These are phyloP conservation scores for Blastomyces silverae DNA, from an alignment of 2,329 filamentous ascomycete species.

Conservation along the genomic window DNA sequence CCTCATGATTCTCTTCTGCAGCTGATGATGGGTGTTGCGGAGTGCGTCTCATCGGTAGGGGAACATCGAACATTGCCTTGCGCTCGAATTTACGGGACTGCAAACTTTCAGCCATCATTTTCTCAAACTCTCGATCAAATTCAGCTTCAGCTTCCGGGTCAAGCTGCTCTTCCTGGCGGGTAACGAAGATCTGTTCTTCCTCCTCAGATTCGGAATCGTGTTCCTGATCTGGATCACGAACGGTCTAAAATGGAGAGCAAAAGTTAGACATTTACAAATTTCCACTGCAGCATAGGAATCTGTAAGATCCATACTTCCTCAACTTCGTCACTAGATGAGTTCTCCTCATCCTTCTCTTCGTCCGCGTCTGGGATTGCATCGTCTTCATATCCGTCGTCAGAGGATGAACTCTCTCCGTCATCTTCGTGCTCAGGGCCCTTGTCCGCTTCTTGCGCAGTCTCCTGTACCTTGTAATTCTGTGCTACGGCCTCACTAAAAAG, in stretches of 20 bases:
- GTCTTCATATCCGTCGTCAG: conserved; percentile 68
- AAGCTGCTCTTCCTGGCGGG: conserved; percentile 78
- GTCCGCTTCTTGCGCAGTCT: conserved; percentile 61
- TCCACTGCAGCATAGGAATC: conserved; percentile 18
- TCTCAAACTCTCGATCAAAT: conserved; percentile 95
- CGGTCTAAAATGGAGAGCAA: conserved; percentile 29
- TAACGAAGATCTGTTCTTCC: conserved; percentile 87
- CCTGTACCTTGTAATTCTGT: conserved; percentile 77
- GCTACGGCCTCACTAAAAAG: conserved; percentile 82
- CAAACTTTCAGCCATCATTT: conserved; percentile 95
- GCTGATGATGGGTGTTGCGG: conserved; percentile 51
- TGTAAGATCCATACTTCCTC: conserved; percentile 26
- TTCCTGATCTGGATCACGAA: conserved; percentile 38
- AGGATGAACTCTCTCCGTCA: conserved; percentile 60
- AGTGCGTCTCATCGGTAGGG: conserved; percentile 74
- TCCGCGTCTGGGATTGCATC: conserved; percentile 50
- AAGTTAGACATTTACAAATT: not conserved
- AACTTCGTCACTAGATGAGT: conserved; percentile 46
- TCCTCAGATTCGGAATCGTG: conserved; percentile 58
- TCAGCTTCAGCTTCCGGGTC: conserved; percentile 94
- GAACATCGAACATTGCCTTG: conserved; percentile 92
- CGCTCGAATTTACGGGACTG: conserved; percentile 95
- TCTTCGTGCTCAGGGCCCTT: conserved; percentile 66
- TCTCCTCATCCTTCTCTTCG: conserved; percentile 53
- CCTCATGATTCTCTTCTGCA: conserved; percentile 33